Base-by-base conservation (phyloP, 176 grass and related monocot genomes). In the Areca catechu region DNA sequence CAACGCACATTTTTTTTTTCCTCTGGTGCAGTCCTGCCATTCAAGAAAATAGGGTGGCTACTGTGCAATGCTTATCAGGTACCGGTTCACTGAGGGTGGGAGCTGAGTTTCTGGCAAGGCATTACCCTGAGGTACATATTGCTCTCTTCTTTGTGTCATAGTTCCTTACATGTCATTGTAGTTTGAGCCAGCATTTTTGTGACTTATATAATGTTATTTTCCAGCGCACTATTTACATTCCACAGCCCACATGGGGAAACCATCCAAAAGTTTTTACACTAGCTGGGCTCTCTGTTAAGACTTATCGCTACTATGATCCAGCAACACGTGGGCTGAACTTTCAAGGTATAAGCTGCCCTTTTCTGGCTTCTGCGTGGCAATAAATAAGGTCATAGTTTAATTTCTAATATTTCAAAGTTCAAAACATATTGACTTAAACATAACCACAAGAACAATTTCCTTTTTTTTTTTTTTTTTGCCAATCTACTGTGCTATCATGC, bases 61-160 rank as follows among this genome's bases (percentile, higher is more conserved):
- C 94, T 28, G 94, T 89, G 5, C 94, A 98, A 19, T 92, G 88
- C 30, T 80, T 98, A 52, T 98, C 94, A 56, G 88, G 94, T 61
- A 98, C 94, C 58, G 94, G 94, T 65, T 98, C 94, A 27, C 49
- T 98, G 72, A 72, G 94, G 49, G 94, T 98, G 49, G 94, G 94
- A 48, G 78, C 73, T 22, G 94, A 98, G 72, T 98, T 98, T 85
- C 88, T 98, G 74, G 94, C 81, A 58, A 98, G 78, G 49, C 94
- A 98, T 74, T 89, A 98, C 70, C 73, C 85, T 71, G 84, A 98
- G 74, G 94, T 98, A 71, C 54, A 20, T 5, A 62, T 57, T 17
- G 27, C 63, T 59, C 56, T 22, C 20, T 9, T 72, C 12, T 21
- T 22, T 51, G 18, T 18, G 22, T 24, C 0, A 21, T 51, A 19